Percentiles rank a stretch among this genome's conserved stretches.
Conservation (phyloP, 345 rosid species). For the Eucalyptus paniculata region DNA sequence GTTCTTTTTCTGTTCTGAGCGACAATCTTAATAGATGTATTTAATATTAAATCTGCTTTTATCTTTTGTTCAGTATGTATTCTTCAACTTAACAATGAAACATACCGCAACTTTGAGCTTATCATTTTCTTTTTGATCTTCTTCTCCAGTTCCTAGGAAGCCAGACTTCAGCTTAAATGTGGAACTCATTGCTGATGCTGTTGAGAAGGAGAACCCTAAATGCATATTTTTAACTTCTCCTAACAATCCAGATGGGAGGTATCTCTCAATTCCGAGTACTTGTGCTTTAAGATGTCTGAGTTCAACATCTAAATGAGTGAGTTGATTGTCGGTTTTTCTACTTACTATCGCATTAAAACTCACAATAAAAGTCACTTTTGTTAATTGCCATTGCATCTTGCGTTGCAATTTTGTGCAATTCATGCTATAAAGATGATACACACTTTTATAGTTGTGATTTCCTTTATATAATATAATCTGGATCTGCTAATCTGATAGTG, state of each 20-base stretch:
- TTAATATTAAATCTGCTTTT: neutral
- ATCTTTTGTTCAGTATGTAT: neutral
- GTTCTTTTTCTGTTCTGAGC: neutral
- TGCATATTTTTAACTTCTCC: slow-evolving; percentile 94
- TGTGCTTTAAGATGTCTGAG: neutral
- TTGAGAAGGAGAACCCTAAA: slow-evolving; percentile 70
- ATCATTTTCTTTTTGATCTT: neutral
- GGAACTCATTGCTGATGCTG: slow-evolving; percentile 55
- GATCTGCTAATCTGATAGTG: neutral
- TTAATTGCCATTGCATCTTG: neutral
- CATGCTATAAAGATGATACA: neutral
- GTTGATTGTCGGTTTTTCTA: neutral
- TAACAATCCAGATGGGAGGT: slow-evolving; percentile 99
- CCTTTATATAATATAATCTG: neutral
- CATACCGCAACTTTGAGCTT: neutral
- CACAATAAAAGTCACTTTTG: neutral
- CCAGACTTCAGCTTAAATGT: slow-evolving; percentile 80
- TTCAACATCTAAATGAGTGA: neutral
- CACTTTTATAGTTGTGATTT: neutral
- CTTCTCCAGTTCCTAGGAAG: slow-evolving; percentile 60
- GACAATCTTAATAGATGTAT: neutral
- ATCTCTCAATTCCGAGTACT: neutral
- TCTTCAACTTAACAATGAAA: neutral
- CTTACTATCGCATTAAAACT: neutral
- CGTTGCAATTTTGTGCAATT: neutral